phyloP scores from a whole-genome alignment of 2,329 filamentous ascomycete genomes.

The Mycosphaerella arachidis region DNA sequence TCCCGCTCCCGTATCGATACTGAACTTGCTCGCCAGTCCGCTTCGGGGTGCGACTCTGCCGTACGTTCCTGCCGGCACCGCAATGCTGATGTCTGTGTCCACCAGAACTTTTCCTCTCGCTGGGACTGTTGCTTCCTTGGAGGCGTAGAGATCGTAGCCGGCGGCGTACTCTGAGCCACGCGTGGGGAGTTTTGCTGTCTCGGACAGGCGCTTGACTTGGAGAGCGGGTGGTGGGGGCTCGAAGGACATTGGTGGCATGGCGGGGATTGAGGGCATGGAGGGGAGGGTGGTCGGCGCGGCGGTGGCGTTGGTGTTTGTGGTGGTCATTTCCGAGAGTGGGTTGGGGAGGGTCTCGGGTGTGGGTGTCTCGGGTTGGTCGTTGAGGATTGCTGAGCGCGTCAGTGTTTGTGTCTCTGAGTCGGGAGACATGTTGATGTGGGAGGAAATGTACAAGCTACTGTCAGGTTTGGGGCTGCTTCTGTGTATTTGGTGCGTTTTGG shows the following conservation, averaged over 20 bases:
- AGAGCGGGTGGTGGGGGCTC: conserved; percentile 55
- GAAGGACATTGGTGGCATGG: conserved; percentile 30
- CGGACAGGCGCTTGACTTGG: conserved; percentile 81
- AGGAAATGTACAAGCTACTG: conserved; percentile 31
- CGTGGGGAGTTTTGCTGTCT: conserved; percentile 75
- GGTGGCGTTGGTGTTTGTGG: conserved; percentile 13
- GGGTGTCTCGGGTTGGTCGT: conserved; percentile 33
- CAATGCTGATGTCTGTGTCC: conserved; percentile 86
- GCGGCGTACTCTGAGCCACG: conserved; percentile 85
- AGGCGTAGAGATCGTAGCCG: conserved; percentile 84
- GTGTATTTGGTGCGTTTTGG: conserved; percentile 74
- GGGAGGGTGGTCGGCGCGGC: background rate
- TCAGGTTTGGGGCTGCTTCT: conserved; percentile 36
- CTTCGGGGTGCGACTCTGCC: conserved; percentile 49
- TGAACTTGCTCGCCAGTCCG: conserved; percentile 62
- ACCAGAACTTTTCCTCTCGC: conserved; percentile 80
- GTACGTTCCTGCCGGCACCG: conserved; percentile 85
- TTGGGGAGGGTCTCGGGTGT: conserved; percentile 28
- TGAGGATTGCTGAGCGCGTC: conserved; percentile 31
- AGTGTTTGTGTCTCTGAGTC: background rate
- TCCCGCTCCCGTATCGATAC: conserved; percentile 91
- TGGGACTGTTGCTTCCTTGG: conserved; percentile 69
- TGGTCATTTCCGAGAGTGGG: conserved; percentile 22
- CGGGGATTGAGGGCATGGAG: conserved; percentile 13
- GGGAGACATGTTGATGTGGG: background rate